Base-by-base conservation (phyloP, 2,329 filamentous ascomycete species). In the Cordyceps farinosa region DNA sequence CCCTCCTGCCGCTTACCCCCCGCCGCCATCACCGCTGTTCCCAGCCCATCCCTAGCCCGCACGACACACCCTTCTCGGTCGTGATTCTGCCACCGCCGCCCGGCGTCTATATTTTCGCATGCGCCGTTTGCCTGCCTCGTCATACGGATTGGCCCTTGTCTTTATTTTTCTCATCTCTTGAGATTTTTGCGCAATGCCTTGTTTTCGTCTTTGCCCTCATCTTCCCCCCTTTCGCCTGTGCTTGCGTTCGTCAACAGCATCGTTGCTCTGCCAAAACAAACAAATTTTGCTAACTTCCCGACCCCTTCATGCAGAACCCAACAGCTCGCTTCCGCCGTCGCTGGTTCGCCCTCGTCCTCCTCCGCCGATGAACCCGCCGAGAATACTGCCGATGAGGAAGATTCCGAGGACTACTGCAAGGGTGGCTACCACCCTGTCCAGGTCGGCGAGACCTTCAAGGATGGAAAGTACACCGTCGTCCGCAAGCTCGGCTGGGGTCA, bases 351-450 rank as follows among this genome's bases (percentile, higher is more conserved):
- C 65, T 89, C 89, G 59, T 90, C 90, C 62, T 91, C 88, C 65
- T 90, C 90, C 53, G 88, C 87, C 70, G 92, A 94, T 78, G 93
- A 97, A 75, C 84, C 86, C 70, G 87, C 90, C 76, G 93, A 97
- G 72, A 93, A 95, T 74, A 96, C 94, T 45, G 94, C 93, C 73
- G 95, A 98, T 75, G 95, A 99, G 79, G 95, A 99, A 79, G 95
- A 99, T 78, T 97, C 92, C 54, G 94, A 98, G 78, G 95, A 99
- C 78, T 99, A 99, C 81, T 97, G 94, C 85, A 98, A 98, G 79
- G 95, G 95, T 72, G 95, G 95, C 65, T 99, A 98, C 77, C 95
- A 99, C 74, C 95, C 95, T 3, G 95, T 99, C 56, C 85, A 87
- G 71, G 90, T 98, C 65, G 95, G 95, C 71, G 95, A 99, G 79